Percentiles rank a stretch among this genome's conserved stretches.
These are phyloP conservation scores for Cordyceps cateniannulata DNA, from an alignment of 2,329 filamentous ascomycete species.

Conservation along the genomic window DNA sequence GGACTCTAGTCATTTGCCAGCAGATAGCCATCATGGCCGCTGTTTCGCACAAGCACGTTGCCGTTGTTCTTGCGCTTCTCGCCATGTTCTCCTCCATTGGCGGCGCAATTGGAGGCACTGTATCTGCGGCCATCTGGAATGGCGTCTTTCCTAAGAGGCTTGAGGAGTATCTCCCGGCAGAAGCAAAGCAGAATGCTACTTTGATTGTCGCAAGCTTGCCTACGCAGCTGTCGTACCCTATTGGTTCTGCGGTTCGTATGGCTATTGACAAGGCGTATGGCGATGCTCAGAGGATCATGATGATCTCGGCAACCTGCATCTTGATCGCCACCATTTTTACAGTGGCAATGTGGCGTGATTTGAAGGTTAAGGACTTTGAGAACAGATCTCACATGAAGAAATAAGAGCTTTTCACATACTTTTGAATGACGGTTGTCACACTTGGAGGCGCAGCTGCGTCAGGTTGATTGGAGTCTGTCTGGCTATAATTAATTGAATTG, in stretches of 20 bases:
- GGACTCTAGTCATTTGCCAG: constrained; percentile 49
- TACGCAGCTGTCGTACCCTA: not conserved
- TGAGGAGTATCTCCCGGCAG: not conserved
- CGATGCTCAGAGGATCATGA: constrained; percentile 6
- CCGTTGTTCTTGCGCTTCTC: not conserved
- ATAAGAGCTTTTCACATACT: not conserved
- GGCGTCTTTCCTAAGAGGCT: not conserved
- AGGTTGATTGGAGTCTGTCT: not conserved
- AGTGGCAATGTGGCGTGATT: constrained; percentile 3
- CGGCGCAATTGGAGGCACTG: constrained; percentile 4
- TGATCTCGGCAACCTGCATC: not conserved
- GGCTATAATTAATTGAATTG: not conserved
- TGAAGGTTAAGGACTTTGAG: constrained; percentile 7
- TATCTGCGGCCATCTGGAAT: constrained; percentile 5
- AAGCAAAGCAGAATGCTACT: not conserved
- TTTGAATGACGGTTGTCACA: not conserved
- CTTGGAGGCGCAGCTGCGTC: too few relatives aligned
- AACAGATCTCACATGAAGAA: not conserved
- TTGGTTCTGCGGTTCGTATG: not conserved
- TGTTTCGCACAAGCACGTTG: constrained; percentile 33
- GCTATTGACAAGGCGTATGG: constrained; percentile 2
- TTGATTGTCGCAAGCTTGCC: not conserved
- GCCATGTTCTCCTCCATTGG: not conserved
- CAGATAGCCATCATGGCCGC: constrained; percentile 55
- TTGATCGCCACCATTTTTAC: not conserved